Percentiles rank a stretch among this genome's conserved stretches.
These are phyloP conservation scores for Chytriomyces sp. DNA, from an alignment of 192 early-diverging fungal genomes.

Conservation along the genomic window DNA sequence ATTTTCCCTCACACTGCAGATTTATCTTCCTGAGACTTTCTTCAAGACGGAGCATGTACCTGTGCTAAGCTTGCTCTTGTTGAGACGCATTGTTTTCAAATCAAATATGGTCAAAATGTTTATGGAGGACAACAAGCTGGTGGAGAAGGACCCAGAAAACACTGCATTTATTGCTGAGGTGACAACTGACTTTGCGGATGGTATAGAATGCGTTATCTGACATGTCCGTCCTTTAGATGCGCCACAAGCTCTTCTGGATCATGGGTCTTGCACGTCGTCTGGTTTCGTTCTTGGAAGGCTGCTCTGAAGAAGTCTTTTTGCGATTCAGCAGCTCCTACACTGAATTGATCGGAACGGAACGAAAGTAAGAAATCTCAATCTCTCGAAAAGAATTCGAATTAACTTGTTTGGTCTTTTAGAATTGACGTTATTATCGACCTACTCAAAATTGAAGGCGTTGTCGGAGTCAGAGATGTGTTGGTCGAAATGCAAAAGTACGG, in stretches of 20 bases:
- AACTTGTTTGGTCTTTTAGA: constrained; percentile 30
- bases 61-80: constrained; percentile 73
- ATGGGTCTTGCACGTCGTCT: constrained; percentile 72
- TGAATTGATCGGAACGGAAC: constrained; percentile 79
- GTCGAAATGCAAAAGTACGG: constrained; percentile 66
- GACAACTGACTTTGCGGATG: neutral
- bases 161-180: constrained; percentile 26
- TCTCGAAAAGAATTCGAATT: neutral
- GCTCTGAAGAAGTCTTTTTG: constrained; percentile 72
- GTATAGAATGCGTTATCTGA: neutral
- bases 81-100: constrained; percentile 85
- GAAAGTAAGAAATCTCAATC: constrained; percentile 21
- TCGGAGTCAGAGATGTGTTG: constrained; percentile 64
- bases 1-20: constrained; percentile 41
- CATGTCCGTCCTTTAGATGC: constrained; percentile 46
- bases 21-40: constrained; percentile 86
- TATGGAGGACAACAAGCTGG: constrained; percentile 36
- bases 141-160: constrained; percentile 8
- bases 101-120: constrained; percentile 58
- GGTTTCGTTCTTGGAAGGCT: constrained; percentile 67
- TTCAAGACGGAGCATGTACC: constrained; percentile 80
- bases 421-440: constrained; percentile 76
- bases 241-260: constrained; percentile 70
- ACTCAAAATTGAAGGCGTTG: constrained; percentile 78
- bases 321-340: constrained; percentile 75